Base-by-base conservation (phyloP, 306 rosid genomes). In the Dalbergia cochinchinensis region DNA sequence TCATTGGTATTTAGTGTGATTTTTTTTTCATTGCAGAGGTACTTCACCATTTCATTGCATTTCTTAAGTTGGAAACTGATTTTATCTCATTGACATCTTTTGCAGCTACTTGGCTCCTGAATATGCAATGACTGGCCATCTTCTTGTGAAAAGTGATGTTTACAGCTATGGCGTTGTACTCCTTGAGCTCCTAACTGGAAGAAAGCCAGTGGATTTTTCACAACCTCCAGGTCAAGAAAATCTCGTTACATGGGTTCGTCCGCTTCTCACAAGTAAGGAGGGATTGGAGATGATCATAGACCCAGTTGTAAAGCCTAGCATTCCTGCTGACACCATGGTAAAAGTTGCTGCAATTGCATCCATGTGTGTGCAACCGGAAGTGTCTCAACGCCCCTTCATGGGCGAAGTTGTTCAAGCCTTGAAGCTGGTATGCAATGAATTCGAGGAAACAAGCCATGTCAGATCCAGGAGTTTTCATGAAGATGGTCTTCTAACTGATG, bases 161-260 rank as follows among this genome's bases (percentile, higher is more conserved):
- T 95, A 95, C 84, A 95, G 99, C 88, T 95, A 95, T 35, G 99
- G 99, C 26, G 99, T 95, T 34, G 99, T 95, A 47, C 97, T 95
- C 65, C 94, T 95, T 11, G 99, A 95, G 92, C 92, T 95, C 39
- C 86, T 95, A 37, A 91, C 98, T 0, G 99, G 99, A 82, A 88
- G 96, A 85, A 95, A 95, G 83, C 99, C 99, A 0, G 99, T 95
- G 63, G 97, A 95, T 82, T 86, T 91, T 67, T 90, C 91, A 33
- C 97, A 91, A 69, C 98, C 98, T 31, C 85, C 98, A 5, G 99
- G 99, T 71, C 97, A 95, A 88, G 99, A 95, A 89, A 91, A 95
- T 63, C 93, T 95, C 0, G 99, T 95, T 74, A 72, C 88, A 31
- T 95, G 99, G 99, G 91, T 85, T 15, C 92, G 99, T 73, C 99